Percentiles rank a stretch among this genome's conserved stretches.
phyloP scores from a whole-genome alignment of 2,329 filamentous ascomycete species.

The Cladosporium cucumerinum region DNA sequence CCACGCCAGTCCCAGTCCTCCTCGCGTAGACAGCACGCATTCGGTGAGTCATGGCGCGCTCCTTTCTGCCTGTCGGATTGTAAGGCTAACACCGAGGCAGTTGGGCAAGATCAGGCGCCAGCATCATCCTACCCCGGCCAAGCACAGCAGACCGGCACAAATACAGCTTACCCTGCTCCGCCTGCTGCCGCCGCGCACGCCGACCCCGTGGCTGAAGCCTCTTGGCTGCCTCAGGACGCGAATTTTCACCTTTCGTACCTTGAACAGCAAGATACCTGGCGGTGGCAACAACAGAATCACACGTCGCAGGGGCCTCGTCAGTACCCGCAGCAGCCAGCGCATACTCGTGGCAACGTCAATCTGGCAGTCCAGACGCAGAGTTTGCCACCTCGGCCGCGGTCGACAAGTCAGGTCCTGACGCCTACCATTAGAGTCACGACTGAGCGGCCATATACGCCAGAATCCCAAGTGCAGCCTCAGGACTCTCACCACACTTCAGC shows the following conservation, averaged over 20 bases:
- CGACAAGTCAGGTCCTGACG: constrained; percentile 15
- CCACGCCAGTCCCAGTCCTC: not conserved
- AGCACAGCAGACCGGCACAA: not conserved
- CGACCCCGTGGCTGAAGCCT: constrained; percentile 7
- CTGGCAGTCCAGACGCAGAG: constrained; percentile 6
- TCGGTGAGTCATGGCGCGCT: not conserved
- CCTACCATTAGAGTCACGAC: constrained; percentile 27
- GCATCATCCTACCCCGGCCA: not conserved
- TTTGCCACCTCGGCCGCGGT: constrained; percentile 23
- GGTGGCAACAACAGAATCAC: constrained; percentile 1
- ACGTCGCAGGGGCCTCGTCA: constrained; percentile 1
- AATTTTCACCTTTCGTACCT: constrained; percentile 12
- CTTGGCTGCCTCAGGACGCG: constrained; percentile 16
- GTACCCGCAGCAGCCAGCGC: constrained; percentile 8
- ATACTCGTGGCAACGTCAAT: constrained; percentile 2
- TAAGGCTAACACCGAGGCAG: constrained; percentile 7
- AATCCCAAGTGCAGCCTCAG: constrained; percentile 25
- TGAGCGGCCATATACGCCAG: constrained; percentile 17
- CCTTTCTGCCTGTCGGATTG: not conserved
- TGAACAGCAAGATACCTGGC: not conserved
- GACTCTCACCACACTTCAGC: constrained; percentile 18
- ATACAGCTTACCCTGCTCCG: constrained; percentile 12
- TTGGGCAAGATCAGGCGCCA: constrained; percentile 6
- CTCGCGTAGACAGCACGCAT: not conserved
- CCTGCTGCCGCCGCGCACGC: not conserved